Evolutionary conservation across 805 yeast genomes (phyloP), one percentile per base, ranked within the genome.

Genomic region (Nakazawaea siamensis): DNA sequence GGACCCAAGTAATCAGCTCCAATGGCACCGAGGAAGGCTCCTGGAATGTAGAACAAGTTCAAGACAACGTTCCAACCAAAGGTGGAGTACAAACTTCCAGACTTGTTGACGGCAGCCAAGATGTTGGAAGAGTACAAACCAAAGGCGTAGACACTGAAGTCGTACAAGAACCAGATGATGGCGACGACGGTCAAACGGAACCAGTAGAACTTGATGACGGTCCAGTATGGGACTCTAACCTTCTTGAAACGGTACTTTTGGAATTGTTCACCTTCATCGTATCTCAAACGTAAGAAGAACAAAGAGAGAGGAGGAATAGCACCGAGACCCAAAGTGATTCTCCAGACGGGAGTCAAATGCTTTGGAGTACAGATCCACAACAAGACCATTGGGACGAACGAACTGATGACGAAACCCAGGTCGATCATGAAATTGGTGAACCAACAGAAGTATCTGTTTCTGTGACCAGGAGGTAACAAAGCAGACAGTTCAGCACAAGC

Each of bases 1-100:
- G 97, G 95, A n/a, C 97, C 97, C 39, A 87, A 50, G 57, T 73
- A 83, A 58, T 90, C 97, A n/a, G 94, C 70, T 26, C 74, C 58
- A 33, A 71, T 50, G n/a, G 94, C 95, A 50, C 97, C 97, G 16
- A 82, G 54, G 55, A 86, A 73, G 1, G 95, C 70, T 47, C 97
- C 97, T 11, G 97, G 97, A 25, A 88, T 60, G 57, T 88, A 87
- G 59, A 90, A 88, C 49, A 82, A 63, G 58, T 86, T 85, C 49
- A 88, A 70, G 5, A 90, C 90, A 41, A 83, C 81, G 56, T 81
- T 84, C 97, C 96, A 90, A 34, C 95, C 96, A 58, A 86, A 84
- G 17, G 83, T 70, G 55, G 76, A 70, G 60, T 78, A 78, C 40
- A 85, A 59, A 45, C 80, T 70, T 28, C 71, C 69, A 35, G 67